Percentiles rank a stretch among this genome's conserved stretches.
phyloP scores from a whole-genome alignment of 2,329 filamentous ascomycete species.

The Pezicula rhizophila region DNA sequence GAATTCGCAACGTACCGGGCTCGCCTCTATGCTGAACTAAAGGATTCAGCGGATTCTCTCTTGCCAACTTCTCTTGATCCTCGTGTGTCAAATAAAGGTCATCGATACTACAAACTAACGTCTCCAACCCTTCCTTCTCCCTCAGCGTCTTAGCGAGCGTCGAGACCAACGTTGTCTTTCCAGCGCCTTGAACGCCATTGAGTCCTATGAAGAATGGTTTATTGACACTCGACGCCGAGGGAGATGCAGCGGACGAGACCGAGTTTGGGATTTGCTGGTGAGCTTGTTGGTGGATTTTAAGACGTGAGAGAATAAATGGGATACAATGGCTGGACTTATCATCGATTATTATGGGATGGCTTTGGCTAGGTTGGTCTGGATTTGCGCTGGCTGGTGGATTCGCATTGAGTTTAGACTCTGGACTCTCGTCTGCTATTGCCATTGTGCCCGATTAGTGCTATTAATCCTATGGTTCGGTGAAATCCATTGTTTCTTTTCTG shows the following conservation, averaged over 20 bases:
- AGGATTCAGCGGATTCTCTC: constrained; percentile 48
- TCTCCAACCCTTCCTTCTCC: constrained; percentile 44
- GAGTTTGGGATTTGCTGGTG: too few species aligned
- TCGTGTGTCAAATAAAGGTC: constrained; percentile 63
- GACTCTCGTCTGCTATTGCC: background rate
- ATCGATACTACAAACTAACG: constrained; percentile 58
- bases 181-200: constrained; percentile 86
- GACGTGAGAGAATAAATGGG: constrained; percentile 64
- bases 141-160: constrained; percentile 52
- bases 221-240: constrained; percentile 22
- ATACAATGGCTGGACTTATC: constrained; percentile 75
- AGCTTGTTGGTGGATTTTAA: constrained; percentile 42
- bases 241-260: too few species aligned
- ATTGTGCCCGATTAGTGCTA: too few species aligned
- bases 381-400: background rate
- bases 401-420: background rate
- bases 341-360: constrained; percentile 50
- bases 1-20: constrained; percentile 35
- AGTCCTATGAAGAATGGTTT: constrained; percentile 78
- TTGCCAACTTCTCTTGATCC: constrained; percentile 47
- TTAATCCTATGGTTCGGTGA: too few species aligned
- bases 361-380: background rate
- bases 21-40: constrained; percentile 62
- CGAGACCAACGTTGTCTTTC: constrained; percentile 82
- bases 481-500: too few species aligned